Evolutionary conservation across 176 grass and related monocot species (phyloP).

Genomic region (Chrysopogon serrulatus): DNA sequence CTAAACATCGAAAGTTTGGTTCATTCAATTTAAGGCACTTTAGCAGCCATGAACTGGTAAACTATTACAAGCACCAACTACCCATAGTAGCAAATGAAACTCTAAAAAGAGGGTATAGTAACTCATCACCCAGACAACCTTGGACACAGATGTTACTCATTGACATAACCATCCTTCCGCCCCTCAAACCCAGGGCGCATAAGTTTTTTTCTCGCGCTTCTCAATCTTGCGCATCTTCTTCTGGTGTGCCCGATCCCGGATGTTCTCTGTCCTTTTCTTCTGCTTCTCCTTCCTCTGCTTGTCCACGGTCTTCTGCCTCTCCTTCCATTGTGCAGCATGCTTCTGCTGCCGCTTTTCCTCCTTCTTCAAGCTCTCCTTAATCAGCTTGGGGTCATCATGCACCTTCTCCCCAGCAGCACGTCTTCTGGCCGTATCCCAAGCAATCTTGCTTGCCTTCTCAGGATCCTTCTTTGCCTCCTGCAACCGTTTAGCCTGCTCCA

Average conservation of each 20-base stretch:
- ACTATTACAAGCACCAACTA: background rate
- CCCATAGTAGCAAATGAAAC: background rate
- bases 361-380: conserved; percentile 84
- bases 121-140: background rate
- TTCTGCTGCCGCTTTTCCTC: conserved; percentile 71
- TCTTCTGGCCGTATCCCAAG: conserved; percentile 72
- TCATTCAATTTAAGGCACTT: background rate
- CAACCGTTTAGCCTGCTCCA: conserved; percentile 66
- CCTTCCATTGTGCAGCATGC: conserved; percentile 58
- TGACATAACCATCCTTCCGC: conserved; percentile 80
- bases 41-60: conserved; percentile 4
- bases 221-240: conserved; percentile 81
- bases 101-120: background rate
- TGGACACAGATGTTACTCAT: conserved; percentile 28
- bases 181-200: conserved; percentile 91
- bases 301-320: conserved; percentile 46
- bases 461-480: conserved; percentile 72
- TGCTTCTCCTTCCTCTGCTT: conserved; percentile 58
- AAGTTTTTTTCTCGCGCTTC: conserved; percentile 94
- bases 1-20: conserved; percentile 2
- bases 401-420: conserved; percentile 83
- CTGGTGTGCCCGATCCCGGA: conserved; percentile 66
- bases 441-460: conserved; percentile 50
- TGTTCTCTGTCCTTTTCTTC: conserved; percentile 58
- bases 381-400: conserved; percentile 79